Conservation (phyloP, 495 filamentous ascomycete genomes). For the Neurospora sp. region DNA sequence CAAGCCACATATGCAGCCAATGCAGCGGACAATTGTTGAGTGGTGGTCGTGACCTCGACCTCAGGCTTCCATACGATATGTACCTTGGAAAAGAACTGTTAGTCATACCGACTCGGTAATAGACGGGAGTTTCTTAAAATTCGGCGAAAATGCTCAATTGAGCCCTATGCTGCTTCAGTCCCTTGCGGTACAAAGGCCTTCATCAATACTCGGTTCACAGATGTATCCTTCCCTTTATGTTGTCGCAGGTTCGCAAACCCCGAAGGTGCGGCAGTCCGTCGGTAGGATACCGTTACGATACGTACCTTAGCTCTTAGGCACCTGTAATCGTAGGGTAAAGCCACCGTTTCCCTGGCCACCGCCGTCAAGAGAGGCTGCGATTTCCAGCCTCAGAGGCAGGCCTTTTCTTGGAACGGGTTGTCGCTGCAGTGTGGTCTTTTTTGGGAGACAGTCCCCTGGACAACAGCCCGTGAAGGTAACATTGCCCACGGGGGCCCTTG, state of each 20-base stretch:
- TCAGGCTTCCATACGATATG: neutral
- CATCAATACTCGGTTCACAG: neutral
- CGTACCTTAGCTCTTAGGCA: neutral
- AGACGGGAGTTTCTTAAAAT: neutral
- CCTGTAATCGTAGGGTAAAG: neutral
- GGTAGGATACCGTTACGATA: neutral
- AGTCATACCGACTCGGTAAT: neutral
- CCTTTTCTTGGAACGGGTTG: neutral
- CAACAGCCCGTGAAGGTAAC: neutral
- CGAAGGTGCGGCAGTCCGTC: neutral
- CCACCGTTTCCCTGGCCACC: neutral
- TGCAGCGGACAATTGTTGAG: neutral
- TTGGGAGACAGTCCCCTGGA: neutral
- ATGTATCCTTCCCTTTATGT: neutral
- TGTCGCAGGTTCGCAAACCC: neutral
- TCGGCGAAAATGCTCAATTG: neutral
- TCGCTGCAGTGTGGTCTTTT: neutral
- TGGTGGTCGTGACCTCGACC: neutral
- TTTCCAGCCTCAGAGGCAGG: neutral
- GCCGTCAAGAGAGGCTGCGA: neutral
- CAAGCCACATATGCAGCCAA: neutral
- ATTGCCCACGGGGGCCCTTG: neutral
- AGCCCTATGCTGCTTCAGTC: neutral
- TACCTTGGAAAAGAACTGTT: neutral
- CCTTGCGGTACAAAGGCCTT: neutral